Percentiles rank a stretch among this genome's conserved stretches.
Evolutionary conservation across 2,329 filamentous ascomycete species (phyloP).

Genomic region (Zopfia rhizophila): DNA sequence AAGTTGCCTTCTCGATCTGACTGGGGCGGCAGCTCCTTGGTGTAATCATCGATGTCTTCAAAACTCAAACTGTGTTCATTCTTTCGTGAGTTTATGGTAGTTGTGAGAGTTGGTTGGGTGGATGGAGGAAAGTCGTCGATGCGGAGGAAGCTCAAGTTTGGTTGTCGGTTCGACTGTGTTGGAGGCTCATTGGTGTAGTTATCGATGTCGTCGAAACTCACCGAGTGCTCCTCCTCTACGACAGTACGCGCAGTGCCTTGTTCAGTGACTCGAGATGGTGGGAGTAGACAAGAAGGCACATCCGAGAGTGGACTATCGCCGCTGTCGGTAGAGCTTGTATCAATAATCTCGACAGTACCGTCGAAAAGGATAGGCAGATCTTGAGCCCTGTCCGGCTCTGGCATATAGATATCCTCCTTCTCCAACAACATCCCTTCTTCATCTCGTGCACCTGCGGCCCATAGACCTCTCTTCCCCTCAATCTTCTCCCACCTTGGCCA

Average conservation of each 20-base stretch:
- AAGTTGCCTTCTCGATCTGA: slow-evolving; percentile 35
- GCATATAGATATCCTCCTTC: slow-evolving; percentile 38
- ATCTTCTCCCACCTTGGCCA: slow-evolving; percentile 33
- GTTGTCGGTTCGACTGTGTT: slow-evolving; percentile 40
- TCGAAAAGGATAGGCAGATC: slow-evolving; percentile 43
- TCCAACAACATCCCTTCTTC: slow-evolving; percentile 42
- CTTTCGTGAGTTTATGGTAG: not conserved
- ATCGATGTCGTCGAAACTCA: slow-evolving; percentile 39
- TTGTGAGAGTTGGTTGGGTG: slow-evolving; percentile 8
- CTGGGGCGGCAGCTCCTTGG: slow-evolving; percentile 33
- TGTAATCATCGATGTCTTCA: slow-evolving; percentile 38
- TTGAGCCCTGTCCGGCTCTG: slow-evolving; percentile 43
- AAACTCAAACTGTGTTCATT: slow-evolving; percentile 15
- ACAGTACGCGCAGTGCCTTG: not conserved
- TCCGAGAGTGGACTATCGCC: too few relatives aligned
- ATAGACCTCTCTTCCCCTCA: slow-evolving; percentile 38
- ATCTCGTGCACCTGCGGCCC: slow-evolving; percentile 47
- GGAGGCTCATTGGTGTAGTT: slow-evolving; percentile 32
- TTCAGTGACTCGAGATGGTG: not conserved
- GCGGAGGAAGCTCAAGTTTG: slow-evolving; percentile 4
- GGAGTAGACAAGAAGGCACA: too few relatives aligned
- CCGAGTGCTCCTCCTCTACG: not conserved
- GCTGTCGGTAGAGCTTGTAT: slow-evolving; percentile 28
- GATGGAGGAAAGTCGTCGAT: slow-evolving; percentile 36
- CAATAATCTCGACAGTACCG: slow-evolving; percentile 16